Conservation (phyloP, 75 land plant species). For the Sequoiadendron giganteum region DNA sequence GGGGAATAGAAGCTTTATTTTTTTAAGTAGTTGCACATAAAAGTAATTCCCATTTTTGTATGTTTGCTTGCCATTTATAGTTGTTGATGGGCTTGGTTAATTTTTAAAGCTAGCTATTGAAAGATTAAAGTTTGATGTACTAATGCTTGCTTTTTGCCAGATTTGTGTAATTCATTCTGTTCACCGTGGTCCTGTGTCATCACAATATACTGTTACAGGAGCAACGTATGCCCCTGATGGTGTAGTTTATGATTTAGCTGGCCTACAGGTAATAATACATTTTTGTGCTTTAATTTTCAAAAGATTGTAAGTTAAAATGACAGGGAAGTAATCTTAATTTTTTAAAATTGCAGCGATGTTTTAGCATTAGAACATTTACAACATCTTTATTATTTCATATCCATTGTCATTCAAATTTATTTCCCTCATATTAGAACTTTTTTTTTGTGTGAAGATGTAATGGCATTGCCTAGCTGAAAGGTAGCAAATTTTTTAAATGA, state of each 20-base stretch:
- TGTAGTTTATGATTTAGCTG: constrained; percentile 52
- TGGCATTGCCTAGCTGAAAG: not conserved
- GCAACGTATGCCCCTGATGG: constrained; percentile 98
- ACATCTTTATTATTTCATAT: not conserved
- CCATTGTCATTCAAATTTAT: no score
- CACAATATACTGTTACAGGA: constrained; percentile 78
- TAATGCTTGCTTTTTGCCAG: constrained; percentile 30
- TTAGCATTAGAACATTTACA: not conserved
- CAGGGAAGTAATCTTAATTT: not conserved
- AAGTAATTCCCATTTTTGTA: not conserved
- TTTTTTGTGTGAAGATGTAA: not conserved
- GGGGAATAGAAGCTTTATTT: not conserved
- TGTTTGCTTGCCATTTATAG: not conserved
- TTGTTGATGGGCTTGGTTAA: not conserved
- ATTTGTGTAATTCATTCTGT: constrained; percentile 82
- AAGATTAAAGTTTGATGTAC: not conserved
- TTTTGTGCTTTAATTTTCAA: not conserved
- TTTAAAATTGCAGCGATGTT: not conserved
- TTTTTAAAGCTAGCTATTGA: not conserved
- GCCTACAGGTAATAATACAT: constrained; percentile 54
- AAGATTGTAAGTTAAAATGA: not conserved
- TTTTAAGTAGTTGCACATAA: not conserved
- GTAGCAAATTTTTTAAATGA: not conserved
- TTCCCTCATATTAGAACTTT: not conserved
- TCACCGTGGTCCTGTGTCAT: constrained; percentile 51